Conservation (phyloP, 495 filamentous ascomycete species). For the Massariosphaeria phaeospora region DNA sequence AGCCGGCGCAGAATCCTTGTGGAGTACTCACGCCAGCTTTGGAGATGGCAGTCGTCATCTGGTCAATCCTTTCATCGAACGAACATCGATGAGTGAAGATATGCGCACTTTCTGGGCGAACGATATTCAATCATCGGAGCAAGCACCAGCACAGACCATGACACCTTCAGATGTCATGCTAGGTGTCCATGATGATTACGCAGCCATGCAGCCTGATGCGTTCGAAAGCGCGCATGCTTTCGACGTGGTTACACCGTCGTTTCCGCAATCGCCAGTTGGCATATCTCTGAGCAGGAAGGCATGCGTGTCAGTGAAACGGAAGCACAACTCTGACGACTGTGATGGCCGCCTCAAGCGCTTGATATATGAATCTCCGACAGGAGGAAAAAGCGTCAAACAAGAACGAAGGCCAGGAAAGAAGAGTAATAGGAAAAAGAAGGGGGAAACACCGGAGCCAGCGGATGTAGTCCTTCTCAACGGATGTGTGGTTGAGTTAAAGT, state of each 20-base stretch:
- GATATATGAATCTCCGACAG: not conserved
- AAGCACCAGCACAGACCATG: not conserved
- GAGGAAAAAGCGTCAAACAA: not conserved
- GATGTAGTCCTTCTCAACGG: not conserved
- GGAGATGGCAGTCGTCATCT: no score
- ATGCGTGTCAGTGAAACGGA: not conserved
- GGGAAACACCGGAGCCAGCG: not conserved
- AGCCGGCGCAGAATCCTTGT: no score
- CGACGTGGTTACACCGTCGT: not conserved
- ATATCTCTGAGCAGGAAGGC: slow-evolving; percentile 1
- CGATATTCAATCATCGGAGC: not conserved
- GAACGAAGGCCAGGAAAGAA: not conserved
- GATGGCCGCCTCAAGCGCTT: not conserved
- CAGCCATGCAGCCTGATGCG: not conserved
- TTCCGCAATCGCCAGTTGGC: slow-evolving; percentile 4
- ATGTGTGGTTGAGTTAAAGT: no score
- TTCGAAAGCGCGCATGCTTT: not conserved
- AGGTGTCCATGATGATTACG: not conserved
- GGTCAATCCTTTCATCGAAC: no score
- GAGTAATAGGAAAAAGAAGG: not conserved
- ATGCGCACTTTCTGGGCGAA: not conserved
- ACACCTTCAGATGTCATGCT: not conserved
- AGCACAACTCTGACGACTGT: not conserved
- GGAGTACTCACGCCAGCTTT: no score
- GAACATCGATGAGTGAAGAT: no score